Evolutionary conservation across 2,329 filamentous ascomycete genomes (phyloP).

Genomic region (Aspergillus sp.): DNA sequence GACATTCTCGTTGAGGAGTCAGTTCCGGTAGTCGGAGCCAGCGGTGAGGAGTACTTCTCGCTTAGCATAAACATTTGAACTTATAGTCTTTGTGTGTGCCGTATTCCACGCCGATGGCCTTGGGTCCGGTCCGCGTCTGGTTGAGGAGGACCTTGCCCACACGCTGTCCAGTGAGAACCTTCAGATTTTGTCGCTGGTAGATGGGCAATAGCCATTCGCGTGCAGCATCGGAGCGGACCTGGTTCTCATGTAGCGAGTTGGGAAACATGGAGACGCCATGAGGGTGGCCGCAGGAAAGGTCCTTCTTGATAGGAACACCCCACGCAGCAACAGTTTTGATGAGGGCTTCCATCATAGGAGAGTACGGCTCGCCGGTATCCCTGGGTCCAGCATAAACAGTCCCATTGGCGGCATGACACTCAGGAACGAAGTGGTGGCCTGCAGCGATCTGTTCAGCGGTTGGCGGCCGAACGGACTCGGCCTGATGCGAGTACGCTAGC

Average conservation of each 20-base stretch:
- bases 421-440: conserved; percentile 13
- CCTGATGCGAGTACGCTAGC: conserved; percentile 41
- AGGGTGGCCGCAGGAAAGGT: conserved; percentile 17
- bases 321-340: conserved; percentile 10
- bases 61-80: conserved; percentile 13
- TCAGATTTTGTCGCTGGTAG: conserved; percentile 11
- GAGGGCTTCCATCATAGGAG: conserved; percentile 15
- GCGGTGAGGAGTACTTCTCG: conserved; percentile 21
- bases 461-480: conserved; percentile 12
- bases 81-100: conserved; percentile 13
- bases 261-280: conserved; percentile 22
- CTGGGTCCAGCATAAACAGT: conserved; percentile 14
- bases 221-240: conserved; percentile 19
- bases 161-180: conserved; percentile 16
- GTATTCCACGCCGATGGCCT: conserved; percentile 18
- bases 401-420: conserved; percentile 17
- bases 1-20: conserved; percentile 18
- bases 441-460: conserved; percentile 10
- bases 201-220: conserved; percentile 19
- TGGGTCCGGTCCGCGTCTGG: conserved; percentile 1
- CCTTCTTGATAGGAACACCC: conserved; percentile 11
- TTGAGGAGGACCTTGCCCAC: conserved; percentile 17
- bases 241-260: conserved; percentile 16
- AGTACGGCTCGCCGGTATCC: conserved; percentile 12
- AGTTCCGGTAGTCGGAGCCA: conserved; percentile 19